These are phyloP conservation scores for Dimargaris cristalligena DNA, from an alignment of 192 early-diverging fungal species.

Conservation along the genomic window DNA sequence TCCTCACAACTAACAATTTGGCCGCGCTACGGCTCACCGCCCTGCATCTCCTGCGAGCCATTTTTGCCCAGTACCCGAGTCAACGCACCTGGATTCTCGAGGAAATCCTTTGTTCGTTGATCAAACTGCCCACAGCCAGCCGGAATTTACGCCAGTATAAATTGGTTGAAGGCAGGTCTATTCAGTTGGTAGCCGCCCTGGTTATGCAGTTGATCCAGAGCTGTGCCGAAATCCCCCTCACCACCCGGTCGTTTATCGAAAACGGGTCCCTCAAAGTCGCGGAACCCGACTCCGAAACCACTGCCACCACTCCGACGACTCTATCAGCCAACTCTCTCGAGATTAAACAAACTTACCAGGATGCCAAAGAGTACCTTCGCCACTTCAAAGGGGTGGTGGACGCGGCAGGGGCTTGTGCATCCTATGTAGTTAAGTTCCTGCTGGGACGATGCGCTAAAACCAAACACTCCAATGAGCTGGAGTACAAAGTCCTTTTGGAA, in stretches of 20 bases:
- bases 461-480: slow-evolving; percentile 39
- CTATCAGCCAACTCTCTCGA: no score
- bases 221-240: slow-evolving; percentile 15
- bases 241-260: neutral
- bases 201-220: slow-evolving; percentile 54
- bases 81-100: slow-evolving; percentile 74
- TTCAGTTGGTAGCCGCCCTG: slow-evolving; percentile 55
- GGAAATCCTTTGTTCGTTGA: slow-evolving; percentile 60
- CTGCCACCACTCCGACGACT: slow-evolving; percentile 17
- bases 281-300: slow-evolving; percentile 20
- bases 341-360: no score
- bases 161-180: slow-evolving; percentile 38
- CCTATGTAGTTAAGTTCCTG: slow-evolving; percentile 42
- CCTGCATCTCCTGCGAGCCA: neutral
- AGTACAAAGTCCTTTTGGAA: slow-evolving; percentile 58
- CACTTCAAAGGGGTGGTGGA: slow-evolving; percentile 30
- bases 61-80: slow-evolving; percentile 34
- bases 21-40: slow-evolving; percentile 2
- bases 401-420: slow-evolving; percentile 33
- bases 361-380: slow-evolving; percentile 19
- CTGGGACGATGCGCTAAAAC: slow-evolving; percentile 31
- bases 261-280: slow-evolving; percentile 19
- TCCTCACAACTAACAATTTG: neutral
- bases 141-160: slow-evolving; percentile 33
- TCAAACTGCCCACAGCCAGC: slow-evolving; percentile 44